Conservation (phyloP, 1,284 basidiomycete genomes). For the Stygiomarasmius scandens region DNA sequence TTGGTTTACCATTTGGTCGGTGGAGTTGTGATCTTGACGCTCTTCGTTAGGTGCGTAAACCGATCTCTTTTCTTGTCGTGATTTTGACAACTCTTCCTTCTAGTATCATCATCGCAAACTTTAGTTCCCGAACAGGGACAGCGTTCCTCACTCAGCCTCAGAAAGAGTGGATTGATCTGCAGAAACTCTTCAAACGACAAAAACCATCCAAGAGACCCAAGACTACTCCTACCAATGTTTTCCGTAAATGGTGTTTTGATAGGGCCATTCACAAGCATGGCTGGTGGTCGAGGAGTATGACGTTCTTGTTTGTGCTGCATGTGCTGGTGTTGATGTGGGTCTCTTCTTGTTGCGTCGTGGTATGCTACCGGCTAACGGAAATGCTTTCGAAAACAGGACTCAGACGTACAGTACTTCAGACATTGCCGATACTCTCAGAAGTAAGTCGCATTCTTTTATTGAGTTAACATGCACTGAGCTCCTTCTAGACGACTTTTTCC, state of each 20-base stretch:
- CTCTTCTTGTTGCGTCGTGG: not conserved
- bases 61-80: conserved; percentile 5
- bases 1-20: conserved; percentile 93
- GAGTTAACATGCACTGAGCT: conserved; percentile 14
- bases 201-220: conserved; percentile 84
- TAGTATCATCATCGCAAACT: conserved; percentile 96
- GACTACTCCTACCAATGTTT: conserved; percentile 50
- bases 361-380: conserved; percentile 6
- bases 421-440: conserved; percentile 64
- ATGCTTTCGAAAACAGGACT: conserved; percentile 55
- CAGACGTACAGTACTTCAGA: conserved; percentile 71
- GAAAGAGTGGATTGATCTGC: conserved; percentile 93
- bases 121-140: conserved; percentile 82
- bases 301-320: conserved; percentile 82
- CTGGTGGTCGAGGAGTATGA: conserved; percentile 90
- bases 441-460: conserved; percentile 43
- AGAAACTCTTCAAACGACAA: conserved; percentile 88
- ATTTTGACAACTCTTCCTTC: conserved; percentile 20
- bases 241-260: conserved; percentile 91
- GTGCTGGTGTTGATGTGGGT: conserved; percentile 85
- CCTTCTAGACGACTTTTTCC: conserved; percentile 73
- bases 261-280: conserved; percentile 91
- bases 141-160: conserved; percentile 89
- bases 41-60: conserved; percentile 77
- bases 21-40: conserved; percentile 86